Base-by-base conservation (phyloP, 176 grass and related monocot species). In the Paspalum vaginatum region DNA sequence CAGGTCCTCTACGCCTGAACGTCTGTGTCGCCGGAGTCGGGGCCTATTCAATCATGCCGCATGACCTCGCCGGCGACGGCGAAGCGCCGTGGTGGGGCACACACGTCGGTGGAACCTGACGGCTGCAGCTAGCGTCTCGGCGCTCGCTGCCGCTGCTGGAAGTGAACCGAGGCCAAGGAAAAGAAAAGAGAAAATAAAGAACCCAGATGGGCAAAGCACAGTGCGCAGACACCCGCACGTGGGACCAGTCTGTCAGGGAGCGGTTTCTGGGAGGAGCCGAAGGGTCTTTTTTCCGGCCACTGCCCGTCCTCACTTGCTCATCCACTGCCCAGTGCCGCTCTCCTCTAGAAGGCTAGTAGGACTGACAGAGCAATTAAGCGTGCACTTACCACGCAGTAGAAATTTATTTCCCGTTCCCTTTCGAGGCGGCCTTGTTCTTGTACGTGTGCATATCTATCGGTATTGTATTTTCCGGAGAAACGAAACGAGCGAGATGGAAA, bases 1-100 rank as follows among this genome's bases (percentile, higher is more conserved):
- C 90, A 95, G 77, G 86, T 95, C 43, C 91, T 99, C 51, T 89
- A 84, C 82, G 88, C 83, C 18, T 89, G 79, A 86, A 77, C 80
- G 49, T 78, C 84, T 13, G 11, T 61, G 1, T 74, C 74, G 58
- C 64, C 58, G 59, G 53, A 48, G 59, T 42, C 27, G 49, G 2
- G 32, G 32, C 32, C 32, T 32, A 3, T 32, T 32, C 32, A 32
- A 32, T 32, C 32, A 46, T 20, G 54, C n/a, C 15, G 59, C 37
- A 0, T 43, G 45, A 9, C 44, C 7, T 43, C 51, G 53, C 78
- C 50, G 64, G 76, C 61, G 64, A 69, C n/a, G n/a, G n/a, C n/a
- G n/a, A n/a, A 24, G 38, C 50, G 13, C 37, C n/a, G 15, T 40
- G 22, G 37, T 50, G n/a, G n/a, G 55, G 57, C 47, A 72, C 79